Evolutionary conservation across 2,329 filamentous ascomycete genomes (phyloP).

Genomic region (Dryadomyces quercivorus): DNA sequence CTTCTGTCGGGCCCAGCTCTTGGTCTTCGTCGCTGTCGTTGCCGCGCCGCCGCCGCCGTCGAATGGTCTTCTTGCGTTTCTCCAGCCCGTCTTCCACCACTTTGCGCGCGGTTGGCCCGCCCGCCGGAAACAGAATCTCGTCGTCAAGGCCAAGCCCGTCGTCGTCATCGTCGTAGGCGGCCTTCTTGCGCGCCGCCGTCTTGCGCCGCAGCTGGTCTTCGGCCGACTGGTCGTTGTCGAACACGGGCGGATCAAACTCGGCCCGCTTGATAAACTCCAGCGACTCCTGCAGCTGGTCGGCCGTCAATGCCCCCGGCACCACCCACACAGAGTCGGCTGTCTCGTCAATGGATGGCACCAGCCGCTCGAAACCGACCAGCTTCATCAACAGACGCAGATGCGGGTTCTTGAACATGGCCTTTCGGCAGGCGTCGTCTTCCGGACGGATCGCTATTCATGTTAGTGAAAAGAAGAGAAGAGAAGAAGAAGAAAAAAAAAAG

Average conservation of each 20-base stretch:
- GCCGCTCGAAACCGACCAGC: slow-evolving; percentile 56
- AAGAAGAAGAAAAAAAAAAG: slow-evolving; percentile 4
- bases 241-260: slow-evolving; percentile 65
- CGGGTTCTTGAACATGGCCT: slow-evolving; percentile 78
- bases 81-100: slow-evolving; percentile 32
- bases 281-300: slow-evolving; percentile 53
- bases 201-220: slow-evolving; percentile 72
- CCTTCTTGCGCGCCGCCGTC: slow-evolving; percentile 32
- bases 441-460: slow-evolving; percentile 41
- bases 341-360: slow-evolving; percentile 46
- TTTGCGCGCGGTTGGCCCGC: slow-evolving; percentile 48
- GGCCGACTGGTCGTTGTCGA: slow-evolving; percentile 63
- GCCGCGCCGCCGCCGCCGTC: slow-evolving; percentile 34
- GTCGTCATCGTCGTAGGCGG: slow-evolving; percentile 18
- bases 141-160: slow-evolving; percentile 32
- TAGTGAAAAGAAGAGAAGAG: not conserved
- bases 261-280: slow-evolving; percentile 64
- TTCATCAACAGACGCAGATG: slow-evolving; percentile 77
- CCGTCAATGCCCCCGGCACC: slow-evolving; percentile 53
- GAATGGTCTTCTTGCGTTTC: slow-evolving; percentile 41
- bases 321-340: slow-evolving; percentile 68
- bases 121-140: slow-evolving; percentile 55
- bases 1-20: slow-evolving; percentile 33
- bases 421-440: slow-evolving; percentile 52
- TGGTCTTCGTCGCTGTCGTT: slow-evolving; percentile 28